Conservation (phyloP, 1,139 yeast species). For the Insectozyma bohioensis region DNA sequence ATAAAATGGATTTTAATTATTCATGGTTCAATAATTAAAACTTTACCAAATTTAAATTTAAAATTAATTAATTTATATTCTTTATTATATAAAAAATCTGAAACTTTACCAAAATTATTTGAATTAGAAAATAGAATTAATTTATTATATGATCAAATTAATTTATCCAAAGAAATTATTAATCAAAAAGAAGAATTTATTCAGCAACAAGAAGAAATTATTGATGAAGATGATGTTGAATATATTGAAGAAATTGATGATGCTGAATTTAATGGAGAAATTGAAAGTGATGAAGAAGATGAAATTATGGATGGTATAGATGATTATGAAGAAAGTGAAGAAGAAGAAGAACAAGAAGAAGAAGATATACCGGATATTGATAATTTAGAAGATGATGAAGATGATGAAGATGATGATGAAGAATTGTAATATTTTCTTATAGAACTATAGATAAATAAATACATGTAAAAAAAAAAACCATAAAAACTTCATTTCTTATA, state of each 20-base stretch:
- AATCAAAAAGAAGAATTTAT: conserved; percentile 22
- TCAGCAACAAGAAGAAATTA: conserved; percentile 32
- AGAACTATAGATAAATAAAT: conserved; percentile 2
- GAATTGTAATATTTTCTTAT: conserved; percentile 1
- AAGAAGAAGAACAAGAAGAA: conserved; percentile 20
- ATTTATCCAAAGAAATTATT: conserved; percentile 59
- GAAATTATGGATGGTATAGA: conserved; percentile 20
- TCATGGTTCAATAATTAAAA: conserved; percentile 78
- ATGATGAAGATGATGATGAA: conserved; percentile 23
- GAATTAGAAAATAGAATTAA: conserved; percentile 82
- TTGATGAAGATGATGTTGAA: conserved; percentile 29
- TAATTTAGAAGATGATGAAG: conserved; percentile 20
- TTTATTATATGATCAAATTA: conserved; percentile 68
- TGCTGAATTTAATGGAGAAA: conserved; percentile 29
- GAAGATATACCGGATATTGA: conserved; percentile 21
- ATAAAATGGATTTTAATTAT: conserved; percentile 88
- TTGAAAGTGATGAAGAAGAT: conserved; percentile 20
- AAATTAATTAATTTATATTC: conserved; percentile 77
- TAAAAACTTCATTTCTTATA: background rate
- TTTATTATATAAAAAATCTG: conserved; percentile 71
- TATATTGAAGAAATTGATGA: conserved; percentile 44
- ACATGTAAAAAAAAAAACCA: no score
- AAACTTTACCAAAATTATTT: conserved; percentile 72
- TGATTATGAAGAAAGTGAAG: conserved; percentile 24
- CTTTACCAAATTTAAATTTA: conserved; percentile 66